Evolutionary conservation across 2,329 filamentous ascomycete species (phyloP), one percentile per base, ranked within the genome.

Genomic region (Huntiella savannae): DNA sequence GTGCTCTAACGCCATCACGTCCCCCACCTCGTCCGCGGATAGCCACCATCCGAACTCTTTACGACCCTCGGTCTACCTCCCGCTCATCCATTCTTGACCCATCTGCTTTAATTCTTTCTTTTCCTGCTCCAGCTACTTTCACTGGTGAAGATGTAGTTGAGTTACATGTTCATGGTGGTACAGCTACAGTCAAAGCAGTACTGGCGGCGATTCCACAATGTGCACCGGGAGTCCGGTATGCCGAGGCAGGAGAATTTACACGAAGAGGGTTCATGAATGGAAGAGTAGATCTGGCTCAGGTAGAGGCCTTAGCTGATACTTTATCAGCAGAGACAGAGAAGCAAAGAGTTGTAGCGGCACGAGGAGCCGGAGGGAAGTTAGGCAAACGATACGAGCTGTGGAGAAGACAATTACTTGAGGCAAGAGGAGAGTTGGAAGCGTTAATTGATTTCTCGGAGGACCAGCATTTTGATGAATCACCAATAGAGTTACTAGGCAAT

Each of bases 371-470:
- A 3, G 78, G 79, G 16, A 63, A 68, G 0, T 67, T 95, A 10
- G 76, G 83, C 0, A 68, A 70, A 49, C 76, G 77, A 13, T 98
- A 98, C 59, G 86, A 95, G 54, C 56, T 56, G 7, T 98, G 91
- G 91, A 76, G 88, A 19, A 66, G 73, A 52, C 69, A 77, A 52
- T 63, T 98, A 13, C 66, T 96, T 5, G 70, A 80, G 51, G 87
- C 87, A 7, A 75, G 91, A 2, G 91, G 85, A 7, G 87, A 96
- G 62, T 70, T 98, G 35, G 91, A 98, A 62, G 91, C 91, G 0
- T 64, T 98, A 53, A 96, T 98, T 51, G 91, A 98, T 61, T 98
- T 98, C 59, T 82, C 84, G 1, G 91, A 98, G 59, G 91, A 96
- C 56, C 88, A 98, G 62, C 83, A 96, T 63, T 93, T 98, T 56